These are phyloP conservation scores for Phycomyces blakesleeanus DNA, from an alignment of 192 early-diverging fungal species.

Conservation along the genomic window DNA sequence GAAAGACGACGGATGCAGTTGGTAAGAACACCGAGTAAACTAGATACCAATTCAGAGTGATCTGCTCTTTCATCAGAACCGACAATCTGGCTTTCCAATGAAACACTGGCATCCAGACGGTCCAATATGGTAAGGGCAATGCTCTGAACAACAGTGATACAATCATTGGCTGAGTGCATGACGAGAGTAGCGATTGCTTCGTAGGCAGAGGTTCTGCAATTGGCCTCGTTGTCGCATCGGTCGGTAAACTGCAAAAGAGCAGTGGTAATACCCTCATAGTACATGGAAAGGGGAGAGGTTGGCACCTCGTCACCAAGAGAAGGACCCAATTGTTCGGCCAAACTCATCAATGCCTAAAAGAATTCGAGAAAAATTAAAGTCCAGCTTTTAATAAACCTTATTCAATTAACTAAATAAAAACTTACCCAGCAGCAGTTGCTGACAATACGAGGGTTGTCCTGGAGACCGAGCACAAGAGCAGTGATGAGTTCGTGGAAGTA, in stretches of 20 bases:
- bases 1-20: slow-evolving; percentile 78
- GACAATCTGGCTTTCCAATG: slow-evolving; percentile 65
- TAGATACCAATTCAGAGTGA: slow-evolving; percentile 87
- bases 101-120: slow-evolving; percentile 74
- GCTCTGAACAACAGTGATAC: slow-evolving; percentile 67
- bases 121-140: slow-evolving; percentile 75
- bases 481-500: slow-evolving; percentile 68
- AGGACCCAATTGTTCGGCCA: slow-evolving; percentile 80
- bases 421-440: slow-evolving; percentile 91
- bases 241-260: slow-evolving; percentile 76
- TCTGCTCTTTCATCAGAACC: slow-evolving; percentile 77
- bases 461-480: slow-evolving; percentile 79
- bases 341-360: slow-evolving; percentile 72
- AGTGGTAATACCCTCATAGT: slow-evolving; percentile 79
- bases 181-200: slow-evolving; percentile 89
- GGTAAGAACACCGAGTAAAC: slow-evolving; percentile 87
- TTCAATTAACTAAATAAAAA: too few species aligned
- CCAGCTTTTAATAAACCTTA: too few species aligned
- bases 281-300: slow-evolving; percentile 73
- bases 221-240: slow-evolving; percentile 69
- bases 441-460: slow-evolving; percentile 85
- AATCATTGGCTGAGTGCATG: slow-evolving; percentile 64
- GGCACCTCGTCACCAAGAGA: slow-evolving; percentile 48
- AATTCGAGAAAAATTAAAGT: too few species aligned
- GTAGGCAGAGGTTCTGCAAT: slow-evolving; percentile 88